Base-by-base conservation (phyloP, 345 rosid species). In the Moricandia moricandioides region DNA sequence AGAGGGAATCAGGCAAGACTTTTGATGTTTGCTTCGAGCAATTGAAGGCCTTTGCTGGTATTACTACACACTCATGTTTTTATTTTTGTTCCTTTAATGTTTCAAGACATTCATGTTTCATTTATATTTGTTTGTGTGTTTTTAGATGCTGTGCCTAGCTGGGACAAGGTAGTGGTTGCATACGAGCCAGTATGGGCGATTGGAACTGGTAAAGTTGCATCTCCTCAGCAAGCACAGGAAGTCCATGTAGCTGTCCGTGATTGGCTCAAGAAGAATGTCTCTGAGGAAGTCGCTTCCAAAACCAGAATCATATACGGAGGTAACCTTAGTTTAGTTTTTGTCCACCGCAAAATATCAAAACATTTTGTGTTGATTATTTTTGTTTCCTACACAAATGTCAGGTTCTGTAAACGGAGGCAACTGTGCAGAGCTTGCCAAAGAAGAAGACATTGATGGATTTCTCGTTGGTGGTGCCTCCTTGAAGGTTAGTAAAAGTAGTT, bases 121-220 rank as follows among this genome's bases (percentile, higher is more conserved):
- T 43, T 40, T 43, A 43, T 45, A 12, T 45, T 45, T 45, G 2
- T n/a, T 7, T 45, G 3, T 45, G 52, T 13, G 49, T 43, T 29
- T n/a, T 43, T 57, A 95, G 99, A 92, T 85, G 88, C 89, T 77
- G 88, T 89, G 31, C 90, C 96, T 40, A 84, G 97, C 81, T 92
- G 97, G 99, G 97, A 92, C 39, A 81, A 87, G 67, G 62, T 92
- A 45, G 99, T 95, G 30, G 86, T 95, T 70, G 99, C 99, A 4
- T 95, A 95, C 62, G 99, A 95, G 82, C 98, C 99, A 54, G 98
- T 95, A 31, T 95, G 99, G 99, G 99, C 99, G 70, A 95, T 95
- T 79, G 99, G 97, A 73, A 92, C 98, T 56, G 99, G 99, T 67
- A 92, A 92, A 74, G 99, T 95, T 71, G 98, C 99, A 62, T 82